phyloP scores from a whole-genome alignment of 2,329 filamentous ascomycete species.

The Rachicladosporium sp. region DNA sequence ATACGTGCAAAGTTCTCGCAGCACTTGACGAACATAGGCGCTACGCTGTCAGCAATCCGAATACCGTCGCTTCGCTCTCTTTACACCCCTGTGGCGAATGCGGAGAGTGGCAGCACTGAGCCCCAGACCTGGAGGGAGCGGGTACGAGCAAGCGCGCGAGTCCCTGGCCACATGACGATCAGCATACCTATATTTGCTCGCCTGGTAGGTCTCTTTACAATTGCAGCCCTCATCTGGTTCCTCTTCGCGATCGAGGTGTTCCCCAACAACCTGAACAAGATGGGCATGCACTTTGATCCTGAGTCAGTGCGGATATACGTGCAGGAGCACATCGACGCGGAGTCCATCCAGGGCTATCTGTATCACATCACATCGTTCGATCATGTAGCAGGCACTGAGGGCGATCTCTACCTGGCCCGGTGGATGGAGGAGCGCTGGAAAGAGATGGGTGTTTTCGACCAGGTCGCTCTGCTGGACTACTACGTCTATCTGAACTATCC shows the following conservation, averaged over 20 bases:
- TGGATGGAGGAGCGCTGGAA: constrained; percentile 73
- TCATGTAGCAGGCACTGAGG: constrained; percentile 88
- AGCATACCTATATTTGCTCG: constrained; percentile 59
- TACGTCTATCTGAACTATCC: constrained; percentile 87
- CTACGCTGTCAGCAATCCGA: constrained; percentile 45
- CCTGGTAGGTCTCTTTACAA: constrained; percentile 59
- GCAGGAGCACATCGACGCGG: constrained; percentile 58
- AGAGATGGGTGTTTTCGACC: constrained; percentile 52
- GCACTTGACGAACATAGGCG: constrained; percentile 42
- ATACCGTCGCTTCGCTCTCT: constrained; percentile 37
- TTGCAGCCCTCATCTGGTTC: constrained; percentile 68
- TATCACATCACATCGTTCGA: constrained; percentile 70
- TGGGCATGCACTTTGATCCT: constrained; percentile 65
- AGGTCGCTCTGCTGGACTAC: constrained; percentile 58
- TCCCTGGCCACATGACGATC: constrained; percentile 37
- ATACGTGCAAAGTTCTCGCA: constrained; percentile 43
- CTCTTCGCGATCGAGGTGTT: constrained; percentile 81
- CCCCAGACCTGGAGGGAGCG: constrained; percentile 1
- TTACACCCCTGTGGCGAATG: constrained; percentile 20
- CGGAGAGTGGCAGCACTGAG: constrained; percentile 3
- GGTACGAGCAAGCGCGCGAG: constrained; percentile 8
- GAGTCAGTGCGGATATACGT: constrained; percentile 69
- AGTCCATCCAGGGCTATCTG: constrained; percentile 52
- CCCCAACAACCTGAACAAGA: constrained; percentile 50
- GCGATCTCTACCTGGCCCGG: constrained; percentile 73